Conservation (phyloP, 2,329 filamentous ascomycete genomes). For the Malbranchea cinnamomea region DNA sequence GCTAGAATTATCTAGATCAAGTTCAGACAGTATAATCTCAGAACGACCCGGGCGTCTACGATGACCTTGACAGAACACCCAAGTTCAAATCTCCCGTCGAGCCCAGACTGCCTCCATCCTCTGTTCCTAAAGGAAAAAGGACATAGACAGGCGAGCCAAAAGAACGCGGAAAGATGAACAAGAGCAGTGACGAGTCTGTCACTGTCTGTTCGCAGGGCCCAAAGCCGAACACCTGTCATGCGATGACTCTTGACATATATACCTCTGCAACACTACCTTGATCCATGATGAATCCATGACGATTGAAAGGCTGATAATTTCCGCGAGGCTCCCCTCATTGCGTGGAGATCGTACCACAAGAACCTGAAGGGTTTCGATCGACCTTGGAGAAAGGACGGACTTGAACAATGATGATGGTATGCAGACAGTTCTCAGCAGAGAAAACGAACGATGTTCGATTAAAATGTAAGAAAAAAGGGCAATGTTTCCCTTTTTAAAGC, state of each 20-base stretch:
- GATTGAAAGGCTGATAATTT: slow-evolving; percentile 3
- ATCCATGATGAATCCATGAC: slow-evolving; percentile 20
- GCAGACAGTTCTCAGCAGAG: too few relatives aligned
- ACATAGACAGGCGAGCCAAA: slow-evolving; percentile 1
- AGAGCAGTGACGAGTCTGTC: too few relatives aligned
- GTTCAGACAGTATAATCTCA: slow-evolving; percentile 69
- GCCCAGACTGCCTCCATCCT: slow-evolving; percentile 18
- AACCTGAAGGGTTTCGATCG: too few relatives aligned
- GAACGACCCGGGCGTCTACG: slow-evolving; percentile 37
- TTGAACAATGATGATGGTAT: too few relatives aligned
- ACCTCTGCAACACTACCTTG: slow-evolving; percentile 27
- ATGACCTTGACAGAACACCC: too few relatives aligned
- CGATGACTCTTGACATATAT: slow-evolving; percentile 23
- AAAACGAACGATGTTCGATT: too few relatives aligned
- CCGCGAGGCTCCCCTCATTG: slow-evolving; percentile 2
- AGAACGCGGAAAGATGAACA: slow-evolving; percentile 7
- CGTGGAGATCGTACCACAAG: too few relatives aligned
- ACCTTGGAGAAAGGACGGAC: too few relatives aligned
- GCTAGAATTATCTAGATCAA: slow-evolving; percentile 81
- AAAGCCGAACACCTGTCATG: slow-evolving; percentile 32
- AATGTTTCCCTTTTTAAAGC: too few relatives aligned
- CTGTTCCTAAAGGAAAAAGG: slow-evolving; percentile 3
- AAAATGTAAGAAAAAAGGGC: too few relatives aligned
- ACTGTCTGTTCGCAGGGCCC: too few relatives aligned
- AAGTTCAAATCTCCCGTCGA: too few relatives aligned